Conservation (phyloP, 2,329 filamentous ascomycete species). For the Fusarium sambucinum region DNA sequence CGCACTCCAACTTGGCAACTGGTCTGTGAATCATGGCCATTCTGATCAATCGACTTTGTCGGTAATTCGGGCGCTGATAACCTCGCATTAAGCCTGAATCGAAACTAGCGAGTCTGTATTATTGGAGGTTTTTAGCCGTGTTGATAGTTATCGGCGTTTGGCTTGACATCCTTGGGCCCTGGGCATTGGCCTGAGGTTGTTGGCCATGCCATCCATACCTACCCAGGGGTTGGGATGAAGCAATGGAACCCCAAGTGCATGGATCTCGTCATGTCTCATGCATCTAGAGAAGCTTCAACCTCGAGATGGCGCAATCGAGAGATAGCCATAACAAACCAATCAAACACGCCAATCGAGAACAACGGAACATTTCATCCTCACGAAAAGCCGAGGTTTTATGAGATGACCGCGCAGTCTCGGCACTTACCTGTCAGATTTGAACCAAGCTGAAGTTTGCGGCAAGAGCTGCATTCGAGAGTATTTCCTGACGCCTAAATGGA, state of each 20-base stretch:
- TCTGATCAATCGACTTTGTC: slow-evolving; percentile 6
- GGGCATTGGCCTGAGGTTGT: slow-evolving; percentile 9
- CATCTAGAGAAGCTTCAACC: slow-evolving; percentile 20
- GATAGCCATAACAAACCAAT: slow-evolving; percentile 22
- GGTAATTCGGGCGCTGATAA: slow-evolving; percentile 10
- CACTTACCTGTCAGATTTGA: slow-evolving; percentile 27
- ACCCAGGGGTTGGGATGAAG: slow-evolving; percentile 36
- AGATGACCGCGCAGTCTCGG: slow-evolving; percentile 13
- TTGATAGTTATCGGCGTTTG: slow-evolving; percentile 24
- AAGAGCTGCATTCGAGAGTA: slow-evolving; percentile 38
- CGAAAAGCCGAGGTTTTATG: not conserved
- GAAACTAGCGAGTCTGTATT: slow-evolving; percentile 11
- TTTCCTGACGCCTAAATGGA: slow-evolving; percentile 19
- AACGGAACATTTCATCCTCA: slow-evolving; percentile 7
- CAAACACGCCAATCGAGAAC: slow-evolving; percentile 1
- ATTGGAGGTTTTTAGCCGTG: slow-evolving; percentile 33
- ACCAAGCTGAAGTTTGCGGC: slow-evolving; percentile 34
- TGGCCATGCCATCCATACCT: slow-evolving; percentile 23
- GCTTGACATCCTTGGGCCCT: slow-evolving; percentile 4
- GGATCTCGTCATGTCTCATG: slow-evolving; percentile 45
- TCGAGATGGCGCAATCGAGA: slow-evolving; percentile 21
- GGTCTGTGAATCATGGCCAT: not conserved
- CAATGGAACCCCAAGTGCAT: slow-evolving; percentile 41
- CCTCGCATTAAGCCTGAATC: slow-evolving; percentile 34
- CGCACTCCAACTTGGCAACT: slow-evolving; percentile 4